These are phyloP conservation scores for Pilatotrama ljubarskyi DNA, from an alignment of 768 basidiomycete genomes.

Conservation along the genomic window DNA sequence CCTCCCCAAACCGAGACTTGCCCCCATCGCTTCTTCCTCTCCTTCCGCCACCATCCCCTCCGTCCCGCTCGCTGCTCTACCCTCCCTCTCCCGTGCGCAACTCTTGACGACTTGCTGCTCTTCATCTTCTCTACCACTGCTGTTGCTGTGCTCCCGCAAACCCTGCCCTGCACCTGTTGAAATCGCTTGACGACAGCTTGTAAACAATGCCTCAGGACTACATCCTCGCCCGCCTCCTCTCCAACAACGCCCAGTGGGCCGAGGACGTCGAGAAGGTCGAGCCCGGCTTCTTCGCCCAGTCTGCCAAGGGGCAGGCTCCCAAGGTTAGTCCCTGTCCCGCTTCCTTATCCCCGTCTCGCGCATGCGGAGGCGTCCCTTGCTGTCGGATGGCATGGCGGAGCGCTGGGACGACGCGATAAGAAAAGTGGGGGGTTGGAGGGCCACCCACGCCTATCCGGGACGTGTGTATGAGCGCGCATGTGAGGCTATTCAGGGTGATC, in stretches of 20 bases:
- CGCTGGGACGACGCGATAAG: too few species aligned
- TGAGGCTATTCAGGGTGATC: too few species aligned
- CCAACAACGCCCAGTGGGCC: conserved; percentile 71
- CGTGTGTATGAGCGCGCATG: too few species aligned
- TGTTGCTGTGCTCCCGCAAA: background rate
- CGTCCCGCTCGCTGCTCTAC: background rate
- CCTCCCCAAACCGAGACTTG: background rate
- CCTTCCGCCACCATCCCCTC: conserved; percentile 8
- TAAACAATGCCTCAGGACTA: conserved; percentile 21
- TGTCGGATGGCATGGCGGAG: too few species aligned
- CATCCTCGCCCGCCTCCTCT: conserved; percentile 38
- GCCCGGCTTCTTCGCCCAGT: conserved; percentile 62
- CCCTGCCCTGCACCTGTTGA: too few species aligned
- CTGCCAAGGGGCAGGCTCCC: conserved; percentile 64
- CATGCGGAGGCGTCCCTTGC: background rate
- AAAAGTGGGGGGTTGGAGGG: too few species aligned
- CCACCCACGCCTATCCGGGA: too few species aligned
- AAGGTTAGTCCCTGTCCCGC: conserved; percentile 44
- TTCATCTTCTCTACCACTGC: background rate
- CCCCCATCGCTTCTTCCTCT: background rate
- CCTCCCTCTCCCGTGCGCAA: background rate
- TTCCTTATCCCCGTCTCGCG: background rate
- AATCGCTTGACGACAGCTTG: too few species aligned
- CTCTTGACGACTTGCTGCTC: background rate
- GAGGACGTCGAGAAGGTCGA: conserved; percentile 52